Base-by-base conservation (phyloP, 2,329 filamentous ascomycete species). In the Fusarium bactridioides region DNA sequence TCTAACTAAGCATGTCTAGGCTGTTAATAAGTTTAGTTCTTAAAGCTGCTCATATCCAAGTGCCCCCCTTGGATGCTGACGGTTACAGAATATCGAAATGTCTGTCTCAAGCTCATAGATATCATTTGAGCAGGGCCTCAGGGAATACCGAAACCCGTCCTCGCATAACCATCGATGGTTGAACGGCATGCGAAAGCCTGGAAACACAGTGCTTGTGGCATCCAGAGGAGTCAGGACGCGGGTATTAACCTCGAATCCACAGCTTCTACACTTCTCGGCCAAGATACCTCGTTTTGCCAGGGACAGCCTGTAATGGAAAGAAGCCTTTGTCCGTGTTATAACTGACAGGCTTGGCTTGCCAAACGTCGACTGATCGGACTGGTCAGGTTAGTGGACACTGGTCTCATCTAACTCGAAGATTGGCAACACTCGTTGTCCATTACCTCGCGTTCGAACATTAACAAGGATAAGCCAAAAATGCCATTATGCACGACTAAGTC, bases 301-400 rank as follows among this genome's bases (percentile, higher is more conserved):
- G 11, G 12, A 21, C 19, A 21, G 1, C 19, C 38, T 21, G 1
- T 0, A 40, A 9, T 13, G 0, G 12, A 40, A 40, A 40, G 19
- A 40, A 40, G 11, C 38, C 19, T 40, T 0, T 3, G 12, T 21
- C 0, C 37, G 19, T 40, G 37, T 13, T 40, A 40, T 21, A 40
- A 7, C 19, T 40, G 0, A 40, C 19, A 13, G 37, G 35, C 19
- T 40, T 40, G 7, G 8, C 38, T 40, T 13, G 21, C 11, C 12
- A 40, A 1, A 7, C 19, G 38, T 40, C 38, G 2, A 40, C 7
- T 21, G 11, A 21, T 5, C 3, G 19, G 38, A 1, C 7, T 40
- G 11, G 21, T 40, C 21, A 5, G 19, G 11, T 13, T 8, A 7
- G 11, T 7, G 11, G 19, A 13, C 2, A 21, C 19, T 5, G 12